A percentile compares a stretch with the other conserved stretches of the same genome.
Evolutionary conservation across 306 rosid genomes (phyloP).

Genomic region (Prunus salicina): DNA sequence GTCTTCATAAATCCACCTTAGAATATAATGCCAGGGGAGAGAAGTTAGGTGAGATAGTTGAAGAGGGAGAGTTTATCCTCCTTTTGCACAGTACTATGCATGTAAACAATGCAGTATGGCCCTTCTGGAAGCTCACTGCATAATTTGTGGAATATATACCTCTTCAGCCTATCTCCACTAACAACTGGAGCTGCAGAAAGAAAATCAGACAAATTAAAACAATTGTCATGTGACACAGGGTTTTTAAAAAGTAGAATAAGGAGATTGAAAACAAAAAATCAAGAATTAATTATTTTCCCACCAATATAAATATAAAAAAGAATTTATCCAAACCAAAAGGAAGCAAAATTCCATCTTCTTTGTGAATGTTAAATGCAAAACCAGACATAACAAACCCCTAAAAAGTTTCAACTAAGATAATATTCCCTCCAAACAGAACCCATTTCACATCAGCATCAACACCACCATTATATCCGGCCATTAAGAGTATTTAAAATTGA

Average conservation of each 20-base stretch:
- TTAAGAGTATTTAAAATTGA: not conserved
- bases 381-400: not conserved
- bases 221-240: not conserved
- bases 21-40: constrained; percentile 83
- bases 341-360: not conserved
- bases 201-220: constrained; percentile 4
- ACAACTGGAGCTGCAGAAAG: constrained; percentile 64
- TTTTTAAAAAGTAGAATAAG: not conserved
- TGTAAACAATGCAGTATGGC: constrained; percentile 77
- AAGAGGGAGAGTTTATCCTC: too few species aligned
- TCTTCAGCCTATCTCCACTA: constrained; percentile 77
- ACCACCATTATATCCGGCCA: not conserved
- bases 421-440: not conserved
- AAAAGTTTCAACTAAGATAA: not conserved
- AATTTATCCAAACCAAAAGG: not conserved
- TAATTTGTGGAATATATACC: constrained; percentile 64
- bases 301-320: not conserved
- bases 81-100: constrained; percentile 74
- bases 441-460: not conserved
- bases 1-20: constrained; percentile 97
- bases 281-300: not conserved
- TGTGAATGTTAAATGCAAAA: not conserved
- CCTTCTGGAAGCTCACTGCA: constrained; percentile 73
- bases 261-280: not conserved
- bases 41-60: too few species aligned